Evolutionary conservation across 495 filamentous ascomycete genomes (phyloP).

Genomic region (Xylaria telfairii): DNA sequence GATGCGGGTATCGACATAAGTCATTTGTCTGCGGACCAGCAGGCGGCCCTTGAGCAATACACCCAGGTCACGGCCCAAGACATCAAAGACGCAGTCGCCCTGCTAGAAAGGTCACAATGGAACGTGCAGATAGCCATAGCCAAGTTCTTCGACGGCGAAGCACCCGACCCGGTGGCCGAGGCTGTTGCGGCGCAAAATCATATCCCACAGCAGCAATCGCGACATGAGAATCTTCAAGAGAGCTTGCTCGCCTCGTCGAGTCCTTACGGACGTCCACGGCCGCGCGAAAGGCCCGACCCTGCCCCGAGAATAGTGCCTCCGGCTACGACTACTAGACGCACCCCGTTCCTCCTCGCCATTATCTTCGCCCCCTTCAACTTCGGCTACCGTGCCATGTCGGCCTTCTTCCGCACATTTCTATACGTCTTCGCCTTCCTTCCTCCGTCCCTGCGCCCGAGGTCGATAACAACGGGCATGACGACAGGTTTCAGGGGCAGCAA

Average conservation of each 20-base stretch:
- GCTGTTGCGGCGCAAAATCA: slow-evolving; percentile 66
- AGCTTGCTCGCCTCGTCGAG: slow-evolving; percentile 48
- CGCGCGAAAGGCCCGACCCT: slow-evolving; percentile 52
- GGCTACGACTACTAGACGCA: slow-evolving; percentile 65
- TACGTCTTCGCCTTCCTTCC: slow-evolving; percentile 70
- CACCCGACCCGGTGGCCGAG: slow-evolving; percentile 79
- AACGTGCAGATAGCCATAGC: slow-evolving; percentile 96
- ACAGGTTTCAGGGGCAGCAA: slow-evolving; percentile 66
- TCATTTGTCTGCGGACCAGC: slow-evolving; percentile 76
- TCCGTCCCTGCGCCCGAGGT: slow-evolving; percentile 61
- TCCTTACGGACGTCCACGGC: slow-evolving; percentile 38
- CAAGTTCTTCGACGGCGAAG: slow-evolving; percentile 97
- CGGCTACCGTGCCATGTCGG: slow-evolving; percentile 70
- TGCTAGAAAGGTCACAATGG: slow-evolving; percentile 89
- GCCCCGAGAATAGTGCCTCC: slow-evolving; percentile 85
- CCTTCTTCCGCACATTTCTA: slow-evolving; percentile 73
- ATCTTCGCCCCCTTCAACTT: slow-evolving; percentile 84
- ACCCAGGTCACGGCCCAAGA: slow-evolving; percentile 87
- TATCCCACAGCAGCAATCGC: slow-evolving; percentile 60
- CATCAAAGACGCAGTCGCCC: slow-evolving; percentile 73
- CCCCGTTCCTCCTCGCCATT: slow-evolving; percentile 75
- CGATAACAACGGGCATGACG: slow-evolving; percentile 61
- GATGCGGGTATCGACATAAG: slow-evolving; percentile 63
- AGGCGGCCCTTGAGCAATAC: slow-evolving; percentile 82
- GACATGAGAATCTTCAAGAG: slow-evolving; percentile 76